These are phyloP conservation scores for Linnemannia schmuckeri DNA, from an alignment of 192 early-diverging fungal genomes.

Conservation along the genomic window DNA sequence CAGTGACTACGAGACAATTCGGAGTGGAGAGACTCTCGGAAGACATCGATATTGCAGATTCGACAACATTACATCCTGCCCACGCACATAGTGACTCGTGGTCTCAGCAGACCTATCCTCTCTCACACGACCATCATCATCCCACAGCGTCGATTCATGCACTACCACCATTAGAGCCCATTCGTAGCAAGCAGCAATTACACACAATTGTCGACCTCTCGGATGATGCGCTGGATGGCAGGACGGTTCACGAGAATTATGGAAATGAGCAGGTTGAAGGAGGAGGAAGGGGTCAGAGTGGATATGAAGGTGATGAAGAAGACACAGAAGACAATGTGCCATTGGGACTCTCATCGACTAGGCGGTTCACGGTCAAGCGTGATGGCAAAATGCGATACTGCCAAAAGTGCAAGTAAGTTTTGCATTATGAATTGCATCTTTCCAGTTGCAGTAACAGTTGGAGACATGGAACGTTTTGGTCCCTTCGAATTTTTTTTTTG, in stretches of 20 bases:
- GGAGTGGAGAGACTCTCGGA: constrained; percentile 11
- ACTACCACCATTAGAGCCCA: constrained; percentile 20
- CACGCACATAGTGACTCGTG: constrained; percentile 13
- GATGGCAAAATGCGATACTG: constrained; percentile 60
- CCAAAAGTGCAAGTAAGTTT: constrained; percentile 58
- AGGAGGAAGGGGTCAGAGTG: background rate
- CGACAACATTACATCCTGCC: background rate
- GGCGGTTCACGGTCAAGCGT: constrained; percentile 54
- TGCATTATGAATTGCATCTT: background rate
- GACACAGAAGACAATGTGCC: constrained; percentile 24
- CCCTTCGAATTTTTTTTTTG: background rate
- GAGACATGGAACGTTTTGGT: too few species aligned
- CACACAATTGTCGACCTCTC: constrained; percentile 11
- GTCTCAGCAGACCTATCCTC: constrained; percentile 13
- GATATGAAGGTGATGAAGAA: constrained; percentile 25
- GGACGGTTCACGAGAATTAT: constrained; percentile 9
- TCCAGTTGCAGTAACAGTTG: background rate
- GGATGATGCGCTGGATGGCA: constrained; percentile 18
- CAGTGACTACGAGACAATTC: background rate
- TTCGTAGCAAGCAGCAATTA: background rate
- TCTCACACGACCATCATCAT: constrained; percentile 5
- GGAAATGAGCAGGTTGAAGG: background rate
- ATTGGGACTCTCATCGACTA: constrained; percentile 21
- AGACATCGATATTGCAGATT: constrained; percentile 17
- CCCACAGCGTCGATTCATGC: background rate